Evolutionary conservation across 129 eudicot genomes (phyloP).

Genomic region (Centaurea solstitialis): DNA sequence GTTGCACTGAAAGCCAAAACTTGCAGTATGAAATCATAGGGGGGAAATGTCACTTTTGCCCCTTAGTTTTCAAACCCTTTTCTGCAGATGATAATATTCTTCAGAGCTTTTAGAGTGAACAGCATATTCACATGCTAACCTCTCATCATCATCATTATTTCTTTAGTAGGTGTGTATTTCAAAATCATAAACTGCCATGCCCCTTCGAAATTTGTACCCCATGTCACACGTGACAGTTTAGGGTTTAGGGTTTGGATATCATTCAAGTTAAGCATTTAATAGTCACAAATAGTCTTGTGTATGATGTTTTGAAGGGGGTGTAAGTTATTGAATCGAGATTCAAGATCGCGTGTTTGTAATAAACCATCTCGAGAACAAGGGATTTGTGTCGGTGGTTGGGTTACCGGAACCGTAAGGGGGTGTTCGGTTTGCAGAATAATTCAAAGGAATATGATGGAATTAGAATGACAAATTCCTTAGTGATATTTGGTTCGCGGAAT

Average conservation of each 20-base stretch:
- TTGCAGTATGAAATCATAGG: conserved; percentile 24
- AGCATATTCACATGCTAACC: conserved; percentile 26
- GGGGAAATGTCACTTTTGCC: conserved; percentile 1
- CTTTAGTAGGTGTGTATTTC: conserved; percentile 12
- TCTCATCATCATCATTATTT: conserved; percentile 18
- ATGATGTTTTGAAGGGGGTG: background rate
- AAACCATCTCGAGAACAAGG: background rate
- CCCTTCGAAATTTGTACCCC: conserved; percentile 1
- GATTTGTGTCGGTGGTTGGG: background rate
- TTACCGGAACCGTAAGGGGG: background rate
- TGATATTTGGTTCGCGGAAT: no score
- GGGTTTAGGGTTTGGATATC: background rate
- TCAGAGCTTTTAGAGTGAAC: background rate
- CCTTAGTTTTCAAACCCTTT: background rate
- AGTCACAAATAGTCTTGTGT: background rate
- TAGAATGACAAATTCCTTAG: no score
- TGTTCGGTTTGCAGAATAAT: no score
- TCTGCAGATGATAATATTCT: conserved; percentile 16
- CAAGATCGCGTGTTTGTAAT: background rate
- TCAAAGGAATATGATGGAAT: no score
- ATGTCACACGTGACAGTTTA: background rate
- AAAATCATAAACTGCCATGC: conserved; percentile 17
- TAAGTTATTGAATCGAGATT: background rate
- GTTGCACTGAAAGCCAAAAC: conserved; percentile 37
- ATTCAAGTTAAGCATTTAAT: background rate